Evolutionary conservation across 2,329 filamentous ascomycete species (phyloP).

Genomic region (Diaporthe citri): DNA sequence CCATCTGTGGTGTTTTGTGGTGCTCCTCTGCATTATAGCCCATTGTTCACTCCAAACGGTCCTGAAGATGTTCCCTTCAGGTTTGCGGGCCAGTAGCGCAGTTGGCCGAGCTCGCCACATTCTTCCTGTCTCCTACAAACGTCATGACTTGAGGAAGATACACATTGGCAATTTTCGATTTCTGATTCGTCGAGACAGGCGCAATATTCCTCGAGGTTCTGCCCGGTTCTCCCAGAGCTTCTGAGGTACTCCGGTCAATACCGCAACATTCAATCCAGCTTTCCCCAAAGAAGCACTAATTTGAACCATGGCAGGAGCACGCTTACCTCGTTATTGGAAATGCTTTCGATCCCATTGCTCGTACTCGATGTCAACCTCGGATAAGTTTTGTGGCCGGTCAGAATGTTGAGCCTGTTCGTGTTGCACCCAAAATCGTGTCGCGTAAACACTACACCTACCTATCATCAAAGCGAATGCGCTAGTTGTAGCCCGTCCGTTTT

Average conservation of each 20-base stretch:
- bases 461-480: not conserved
- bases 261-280: not conserved
- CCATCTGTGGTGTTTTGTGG: not conserved
- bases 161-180: not conserved
- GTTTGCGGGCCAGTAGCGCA: not conserved
- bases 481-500: not conserved
- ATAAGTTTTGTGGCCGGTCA: not conserved
- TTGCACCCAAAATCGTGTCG: not conserved
- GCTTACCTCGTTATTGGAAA: not conserved
- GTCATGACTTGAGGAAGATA: too few relatives aligned
- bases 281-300: conserved; percentile 4
- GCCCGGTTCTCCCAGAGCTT: not conserved
- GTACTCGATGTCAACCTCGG: not conserved
- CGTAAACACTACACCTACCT: not conserved
- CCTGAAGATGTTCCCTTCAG: too few relatives aligned
- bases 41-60: not conserved
- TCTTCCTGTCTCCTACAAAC: not conserved
- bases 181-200: not conserved
- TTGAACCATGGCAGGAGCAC: too few relatives aligned
- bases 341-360: not conserved
- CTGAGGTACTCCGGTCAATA: not conserved
- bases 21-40: not conserved
- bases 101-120: not conserved
- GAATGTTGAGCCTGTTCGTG: not conserved
- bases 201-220: not conserved